A percentile compares a stretch with the other conserved stretches of the same genome.
These are phyloP conservation scores for Xerocomellus amylosporus DNA, from an alignment of 768 basidiomycete genomes.

Conservation along the genomic window DNA sequence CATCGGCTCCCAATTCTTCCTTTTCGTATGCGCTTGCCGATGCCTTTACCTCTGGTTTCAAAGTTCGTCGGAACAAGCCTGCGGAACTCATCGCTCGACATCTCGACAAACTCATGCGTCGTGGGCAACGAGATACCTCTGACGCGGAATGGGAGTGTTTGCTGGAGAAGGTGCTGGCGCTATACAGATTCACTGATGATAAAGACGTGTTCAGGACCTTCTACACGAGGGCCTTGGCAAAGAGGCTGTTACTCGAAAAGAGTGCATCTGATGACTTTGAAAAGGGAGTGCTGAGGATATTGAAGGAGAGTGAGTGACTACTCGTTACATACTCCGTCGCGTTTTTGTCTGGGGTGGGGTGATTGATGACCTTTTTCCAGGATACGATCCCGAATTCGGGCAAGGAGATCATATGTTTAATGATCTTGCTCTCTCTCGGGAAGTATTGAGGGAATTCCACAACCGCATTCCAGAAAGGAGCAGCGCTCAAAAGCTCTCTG, in stretches of 20 bases:
- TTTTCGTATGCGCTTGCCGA: constrained; percentile 69
- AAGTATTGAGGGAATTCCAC: constrained; percentile 67
- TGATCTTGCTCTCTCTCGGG: constrained; percentile 75
- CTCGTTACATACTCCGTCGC: too few species aligned
- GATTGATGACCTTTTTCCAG: constrained; percentile 41
- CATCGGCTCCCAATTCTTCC: constrained; percentile 44
- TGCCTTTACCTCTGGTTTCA: constrained; percentile 73
- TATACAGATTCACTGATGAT: constrained; percentile 88
- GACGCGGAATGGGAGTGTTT: constrained; percentile 61
- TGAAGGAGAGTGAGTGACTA: constrained; percentile 68
- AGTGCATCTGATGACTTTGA: constrained; percentile 89
- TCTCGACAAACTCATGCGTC: constrained; percentile 82
- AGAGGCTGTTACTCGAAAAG: constrained; percentile 77
- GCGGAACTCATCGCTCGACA: constrained; percentile 93
- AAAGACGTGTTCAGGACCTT: constrained; percentile 94
- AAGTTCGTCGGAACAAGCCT: constrained; percentile 72
- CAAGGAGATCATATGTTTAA: constrained; percentile 96
- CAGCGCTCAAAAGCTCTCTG: constrained; percentile 52
- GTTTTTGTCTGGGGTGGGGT: neutral
- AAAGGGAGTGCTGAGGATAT: constrained; percentile 74
- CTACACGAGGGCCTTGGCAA: constrained; percentile 86
- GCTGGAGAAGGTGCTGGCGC: constrained; percentile 62
- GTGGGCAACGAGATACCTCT: constrained; percentile 69
- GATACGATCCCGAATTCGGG: constrained; percentile 93
- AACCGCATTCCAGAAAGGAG: constrained; percentile 39